Conservation (phyloP, 345 rosid genomes). For the Acer yangbiense region DNA sequence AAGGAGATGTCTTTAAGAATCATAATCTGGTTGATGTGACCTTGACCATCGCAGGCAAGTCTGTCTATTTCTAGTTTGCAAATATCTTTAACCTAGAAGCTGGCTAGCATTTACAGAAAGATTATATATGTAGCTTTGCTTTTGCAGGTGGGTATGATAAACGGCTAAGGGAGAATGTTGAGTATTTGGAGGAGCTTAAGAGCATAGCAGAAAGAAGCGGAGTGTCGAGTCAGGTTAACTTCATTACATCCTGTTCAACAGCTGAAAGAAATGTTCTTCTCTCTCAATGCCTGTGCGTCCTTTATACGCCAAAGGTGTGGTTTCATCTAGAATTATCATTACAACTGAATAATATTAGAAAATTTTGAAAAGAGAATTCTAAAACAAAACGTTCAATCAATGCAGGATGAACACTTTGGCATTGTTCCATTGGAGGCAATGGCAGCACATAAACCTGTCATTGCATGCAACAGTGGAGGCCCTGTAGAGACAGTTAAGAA, state of each 20-base stretch:
- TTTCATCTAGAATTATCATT: background rate
- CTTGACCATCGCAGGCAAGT: slow-evolving; percentile 77
- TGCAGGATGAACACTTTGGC: slow-evolving; percentile 92
- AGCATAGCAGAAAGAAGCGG: slow-evolving; percentile 64
- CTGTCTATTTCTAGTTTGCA: slow-evolving; percentile 9
- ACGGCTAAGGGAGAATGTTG: slow-evolving; percentile 81
- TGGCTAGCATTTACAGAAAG: background rate
- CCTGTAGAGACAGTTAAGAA: slow-evolving; percentile 77
- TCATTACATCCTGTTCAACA: slow-evolving; percentile 82
- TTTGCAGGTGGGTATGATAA: slow-evolving; percentile 77
- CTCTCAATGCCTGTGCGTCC: slow-evolving; percentile 70
- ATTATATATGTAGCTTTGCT: background rate
- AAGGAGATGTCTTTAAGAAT: slow-evolving; percentile 32
- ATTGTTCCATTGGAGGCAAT: slow-evolving; percentile 97
- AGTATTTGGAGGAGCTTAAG: slow-evolving; percentile 79
- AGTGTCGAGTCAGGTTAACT: slow-evolving; percentile 53
- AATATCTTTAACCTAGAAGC: background rate
- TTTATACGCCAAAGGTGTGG: slow-evolving; percentile 81
- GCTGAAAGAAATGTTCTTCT: slow-evolving; percentile 84
- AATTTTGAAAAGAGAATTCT: background rate
- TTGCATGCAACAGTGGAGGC: slow-evolving; percentile 95
- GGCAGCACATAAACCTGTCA: slow-evolving; percentile 88
- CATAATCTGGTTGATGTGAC: slow-evolving; percentile 43
- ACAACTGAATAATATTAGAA: background rate
- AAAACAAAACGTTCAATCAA: background rate